Percentiles rank a stretch among this genome's conserved stretches.
Conservation (phyloP, 2,329 filamentous ascomycete genomes). For the Bipolaris bicolor region DNA sequence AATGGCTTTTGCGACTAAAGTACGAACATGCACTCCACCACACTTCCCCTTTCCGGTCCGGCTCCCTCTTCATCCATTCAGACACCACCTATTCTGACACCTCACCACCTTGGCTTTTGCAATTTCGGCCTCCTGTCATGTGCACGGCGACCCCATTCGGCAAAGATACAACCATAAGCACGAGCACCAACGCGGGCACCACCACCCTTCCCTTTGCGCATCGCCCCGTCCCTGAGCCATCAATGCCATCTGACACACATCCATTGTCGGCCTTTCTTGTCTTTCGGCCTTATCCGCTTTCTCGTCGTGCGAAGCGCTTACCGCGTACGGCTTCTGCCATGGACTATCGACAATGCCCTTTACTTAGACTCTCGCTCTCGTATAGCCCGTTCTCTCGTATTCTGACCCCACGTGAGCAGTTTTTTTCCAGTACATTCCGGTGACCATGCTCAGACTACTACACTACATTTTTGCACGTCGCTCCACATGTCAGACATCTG, state of each 20-base stretch:
- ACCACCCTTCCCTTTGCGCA: slow-evolving; percentile 5
- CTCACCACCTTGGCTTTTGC: slow-evolving; percentile 7
- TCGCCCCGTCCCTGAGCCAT: slow-evolving; percentile 1
- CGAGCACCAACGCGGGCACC: not conserved
- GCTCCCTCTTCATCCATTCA: not conserved
- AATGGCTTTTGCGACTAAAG: not conserved
- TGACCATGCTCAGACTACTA: slow-evolving; percentile 14
- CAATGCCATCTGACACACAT: slow-evolving; percentile 20
- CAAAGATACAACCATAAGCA: not conserved
- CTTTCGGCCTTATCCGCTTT: slow-evolving; percentile 18
- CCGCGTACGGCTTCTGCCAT: slow-evolving; percentile 22
- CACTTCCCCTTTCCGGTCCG: no score
- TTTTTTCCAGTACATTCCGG: slow-evolving; percentile 25
- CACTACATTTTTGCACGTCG: no score
- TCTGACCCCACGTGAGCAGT: slow-evolving; percentile 13
- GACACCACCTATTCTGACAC: slow-evolving; percentile 10
- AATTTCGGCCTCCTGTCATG: slow-evolving; percentile 9
- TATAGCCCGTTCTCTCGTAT: slow-evolving; percentile 5
- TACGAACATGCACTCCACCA: no score
- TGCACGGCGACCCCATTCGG: slow-evolving; percentile 13
- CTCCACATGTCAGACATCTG: not conserved
- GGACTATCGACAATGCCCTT: slow-evolving; percentile 32
- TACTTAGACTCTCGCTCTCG: slow-evolving; percentile 32
- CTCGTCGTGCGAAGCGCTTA: slow-evolving; percentile 23
- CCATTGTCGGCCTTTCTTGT: slow-evolving; percentile 20